Base-by-base conservation (phyloP, 2,329 filamentous ascomycete genomes). In the Pestalotiopsis sp. region DNA sequence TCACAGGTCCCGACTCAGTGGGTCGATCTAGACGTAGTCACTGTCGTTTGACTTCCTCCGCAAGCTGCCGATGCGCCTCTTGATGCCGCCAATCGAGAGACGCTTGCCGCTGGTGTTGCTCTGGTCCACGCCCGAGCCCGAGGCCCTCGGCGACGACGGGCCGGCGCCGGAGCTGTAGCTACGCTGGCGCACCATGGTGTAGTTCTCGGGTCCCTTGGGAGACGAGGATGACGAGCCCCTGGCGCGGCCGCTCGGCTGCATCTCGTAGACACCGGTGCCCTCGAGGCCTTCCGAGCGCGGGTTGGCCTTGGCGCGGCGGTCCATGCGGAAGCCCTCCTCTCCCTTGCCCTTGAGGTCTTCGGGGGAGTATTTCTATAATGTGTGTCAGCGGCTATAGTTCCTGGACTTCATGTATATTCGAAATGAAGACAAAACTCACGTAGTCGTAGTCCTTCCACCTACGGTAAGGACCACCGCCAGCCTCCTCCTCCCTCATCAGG, bases 271-370 rank as follows among this genome's bases (percentile, higher is more conserved):
- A 48, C 76, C 75, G 17, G 75, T 70, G 22, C 78, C 75, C 20
- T 79, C 75, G 13, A 66, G 60, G 14, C 68, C 55, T 11, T 70
- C 9, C 71, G 64, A 58, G 65, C 68, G 55, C 60, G 69, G 71
- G 63, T 72, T 64, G 30, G 87, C 85, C 77, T 92, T 92, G 24
- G 90, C 80, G 1, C 88, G 86, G 70, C 87, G 87, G 73, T 95
- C 93, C 40, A 91, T 85, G 7, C 89, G 88, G 80, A 87, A 96
- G 2, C 87, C 89, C 2, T 92, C 92, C 76, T 95, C 92, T 58
- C 92, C 92, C 79, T 96, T 94, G 74, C 93, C 93, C 78, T 95
- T 94, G 70, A 93, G 85, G 75, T 97, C 93, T 58, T 92, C 88
- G 5, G 91, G 90, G 67, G 88, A 87, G 78, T 97, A 96, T 72